phyloP scores from a whole-genome alignment of 805 yeast genomes.

The Cyberlindnera mrakii region DNA sequence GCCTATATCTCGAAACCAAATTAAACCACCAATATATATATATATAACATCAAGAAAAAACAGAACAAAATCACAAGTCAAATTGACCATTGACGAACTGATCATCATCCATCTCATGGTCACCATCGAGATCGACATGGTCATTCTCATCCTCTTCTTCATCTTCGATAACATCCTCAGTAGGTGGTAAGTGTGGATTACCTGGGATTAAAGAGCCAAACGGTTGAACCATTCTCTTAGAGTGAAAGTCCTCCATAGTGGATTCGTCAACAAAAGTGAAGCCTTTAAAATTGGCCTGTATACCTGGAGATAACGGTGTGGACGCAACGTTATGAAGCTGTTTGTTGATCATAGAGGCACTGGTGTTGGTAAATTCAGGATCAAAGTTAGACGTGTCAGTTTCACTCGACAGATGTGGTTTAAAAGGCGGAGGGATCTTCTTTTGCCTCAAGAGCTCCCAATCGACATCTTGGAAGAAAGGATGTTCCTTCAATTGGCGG shows the following conservation, averaged over 20 bases:
- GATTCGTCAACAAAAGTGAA: slow-evolving; percentile 95
- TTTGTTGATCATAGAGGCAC: slow-evolving; percentile 73
- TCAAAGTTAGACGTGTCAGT: slow-evolving; percentile 96
- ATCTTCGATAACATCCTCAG: slow-evolving; percentile 78
- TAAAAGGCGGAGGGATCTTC: slow-evolving; percentile 92
- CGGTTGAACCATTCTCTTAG: slow-evolving; percentile 26
- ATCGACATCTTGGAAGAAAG: slow-evolving; percentile 86
- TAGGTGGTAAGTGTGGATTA: slow-evolving; percentile 74
- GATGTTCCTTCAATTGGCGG: slow-evolving; percentile 84
- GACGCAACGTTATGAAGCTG: slow-evolving; percentile 42
- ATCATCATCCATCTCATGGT: slow-evolving; percentile 68
- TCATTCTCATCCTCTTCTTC: slow-evolving; percentile 43
- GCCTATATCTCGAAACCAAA: too few relatives aligned
- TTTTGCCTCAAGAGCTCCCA: slow-evolving; percentile 78
- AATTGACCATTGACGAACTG: slow-evolving; percentile 80
- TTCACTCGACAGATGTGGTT: slow-evolving; percentile 86
- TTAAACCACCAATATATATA: neutral
- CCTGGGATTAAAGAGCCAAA: slow-evolving; percentile 77
- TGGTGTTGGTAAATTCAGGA: slow-evolving; percentile 92
- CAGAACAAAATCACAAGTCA: slow-evolving; percentile 45
- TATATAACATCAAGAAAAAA: neutral
- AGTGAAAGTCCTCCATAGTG: slow-evolving; percentile 80
- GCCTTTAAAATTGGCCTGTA: slow-evolving; percentile 95
- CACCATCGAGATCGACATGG: slow-evolving; percentile 34
- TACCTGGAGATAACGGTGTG: slow-evolving; percentile 88